Conservation (phyloP, 805 yeast species). For the Kazachstania kunashirensis region DNA sequence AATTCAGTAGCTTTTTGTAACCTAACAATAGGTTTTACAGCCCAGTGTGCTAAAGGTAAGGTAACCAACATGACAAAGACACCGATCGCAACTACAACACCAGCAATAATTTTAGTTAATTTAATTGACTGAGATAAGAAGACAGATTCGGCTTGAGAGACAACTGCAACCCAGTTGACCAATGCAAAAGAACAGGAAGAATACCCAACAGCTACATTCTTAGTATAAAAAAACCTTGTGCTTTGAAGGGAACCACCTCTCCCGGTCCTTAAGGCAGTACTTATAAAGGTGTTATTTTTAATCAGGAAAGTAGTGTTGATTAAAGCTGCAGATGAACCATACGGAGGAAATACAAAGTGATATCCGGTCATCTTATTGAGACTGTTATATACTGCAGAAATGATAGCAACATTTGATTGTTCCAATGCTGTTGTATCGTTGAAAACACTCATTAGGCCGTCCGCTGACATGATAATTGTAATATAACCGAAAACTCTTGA, state of each 20-base stretch:
- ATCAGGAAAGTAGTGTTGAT: slow-evolving; percentile 21
- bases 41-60: slow-evolving; percentile 73
- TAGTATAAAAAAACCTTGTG: slow-evolving; percentile 30
- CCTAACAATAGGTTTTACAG: slow-evolving; percentile 72
- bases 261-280: slow-evolving; percentile 30
- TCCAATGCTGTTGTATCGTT: slow-evolving; percentile 36
- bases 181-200: slow-evolving; percentile 36
- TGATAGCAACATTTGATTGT: slow-evolving; percentile 26
- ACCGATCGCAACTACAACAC: slow-evolving; percentile 72
- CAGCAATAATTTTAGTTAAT: slow-evolving; percentile 59
- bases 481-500: slow-evolving; percentile 63
- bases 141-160: slow-evolving; percentile 50
- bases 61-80: slow-evolving; percentile 66
- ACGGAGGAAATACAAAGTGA: slow-evolving; percentile 36
- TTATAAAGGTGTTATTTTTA: slow-evolving; percentile 27
- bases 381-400: slow-evolving; percentile 23
- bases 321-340: slow-evolving; percentile 12
- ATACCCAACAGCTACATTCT: slow-evolving; percentile 47
- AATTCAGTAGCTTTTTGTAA: slow-evolving; percentile 73
- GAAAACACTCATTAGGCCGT: slow-evolving; percentile 33
- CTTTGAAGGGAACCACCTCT: slow-evolving; percentile 36
- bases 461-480: slow-evolving; percentile 46
- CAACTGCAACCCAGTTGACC: slow-evolving; percentile 61
- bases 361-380: slow-evolving; percentile 28
- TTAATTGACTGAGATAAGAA: slow-evolving; percentile 56